Conservation (phyloP, 2,329 filamentous ascomycete genomes). For the Acrodontium crateriforme region DNA sequence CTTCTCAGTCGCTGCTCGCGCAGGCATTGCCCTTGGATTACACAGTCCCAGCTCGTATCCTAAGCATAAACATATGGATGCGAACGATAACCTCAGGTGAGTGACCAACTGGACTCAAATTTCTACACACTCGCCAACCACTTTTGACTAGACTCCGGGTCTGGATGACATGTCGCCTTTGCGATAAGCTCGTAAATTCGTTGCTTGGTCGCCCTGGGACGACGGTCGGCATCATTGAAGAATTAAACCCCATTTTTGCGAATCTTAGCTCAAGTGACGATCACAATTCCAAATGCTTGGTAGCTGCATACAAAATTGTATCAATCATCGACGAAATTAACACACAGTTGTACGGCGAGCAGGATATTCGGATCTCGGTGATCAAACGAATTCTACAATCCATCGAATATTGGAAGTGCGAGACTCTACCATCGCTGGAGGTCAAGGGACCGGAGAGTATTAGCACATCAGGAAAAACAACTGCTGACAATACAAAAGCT, state of each 20-base stretch:
- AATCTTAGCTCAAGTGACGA: not conserved
- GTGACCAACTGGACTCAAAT: too few relatives aligned
- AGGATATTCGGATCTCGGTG: conserved; percentile 1
- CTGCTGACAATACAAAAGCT: conserved; percentile 7
- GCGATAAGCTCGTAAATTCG: conserved; percentile 36
- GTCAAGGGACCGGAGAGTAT: not conserved
- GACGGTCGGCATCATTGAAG: not conserved
- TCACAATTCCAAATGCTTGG: conserved; percentile 1
- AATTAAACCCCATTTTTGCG: too few relatives aligned
- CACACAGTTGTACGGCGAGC: conserved; percentile 2
- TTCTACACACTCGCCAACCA: too few relatives aligned
- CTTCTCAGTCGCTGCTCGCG: conserved; percentile 43
- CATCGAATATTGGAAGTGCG: not conserved
- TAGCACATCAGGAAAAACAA: not conserved
- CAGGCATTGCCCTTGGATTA: conserved; percentile 43
- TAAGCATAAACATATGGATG: not conserved
- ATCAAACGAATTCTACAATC: conserved; percentile 2
- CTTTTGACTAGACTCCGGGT: conserved; percentile 24
- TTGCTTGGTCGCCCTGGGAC: conserved; percentile 34
- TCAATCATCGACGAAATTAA: conserved; percentile 5
- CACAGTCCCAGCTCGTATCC: conserved; percentile 24
- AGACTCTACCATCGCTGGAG: not conserved
- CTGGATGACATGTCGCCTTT: conserved; percentile 34
- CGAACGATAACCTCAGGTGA: too few relatives aligned
- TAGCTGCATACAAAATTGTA: conserved; percentile 2